Evolutionary conservation across 2,329 filamentous ascomycete species (phyloP).

Genomic region (Phyllosticta paracitricarpa): DNA sequence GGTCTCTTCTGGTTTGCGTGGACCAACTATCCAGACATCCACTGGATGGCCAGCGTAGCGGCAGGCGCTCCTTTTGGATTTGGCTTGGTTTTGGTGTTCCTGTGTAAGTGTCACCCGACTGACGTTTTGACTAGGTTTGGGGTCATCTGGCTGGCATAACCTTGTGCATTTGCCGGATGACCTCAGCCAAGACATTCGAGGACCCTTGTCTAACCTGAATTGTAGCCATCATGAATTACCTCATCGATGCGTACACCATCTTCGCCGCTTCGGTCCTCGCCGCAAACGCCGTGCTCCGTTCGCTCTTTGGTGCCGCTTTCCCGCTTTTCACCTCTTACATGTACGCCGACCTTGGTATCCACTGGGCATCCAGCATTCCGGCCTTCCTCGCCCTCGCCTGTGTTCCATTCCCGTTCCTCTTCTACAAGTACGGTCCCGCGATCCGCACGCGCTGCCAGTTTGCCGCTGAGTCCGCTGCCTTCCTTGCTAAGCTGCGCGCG

Average conservation of each 20-base stretch:
- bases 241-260: conserved; percentile 54
- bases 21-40: conserved; percentile 46
- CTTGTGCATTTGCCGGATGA: conserved; percentile 52
- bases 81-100: conserved; percentile 24
- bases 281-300: conserved; percentile 38
- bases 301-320: conserved; percentile 37
- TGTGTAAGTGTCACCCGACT: conserved; percentile 15
- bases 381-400: conserved; percentile 13
- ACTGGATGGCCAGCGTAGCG: conserved; percentile 44
- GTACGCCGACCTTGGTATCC: conserved; percentile 12
- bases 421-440: conserved; percentile 53
- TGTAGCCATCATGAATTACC: conserved; percentile 48
- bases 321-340: conserved; percentile 20
- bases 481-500: conserved; percentile 31
- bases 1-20: conserved; percentile 63
- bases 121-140: conserved; percentile 16
- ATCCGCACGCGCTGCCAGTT: conserved; percentile 56
- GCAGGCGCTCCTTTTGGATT: conserved; percentile 40
- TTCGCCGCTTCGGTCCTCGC: conserved; percentile 22
- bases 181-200: not conserved
- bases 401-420: conserved; percentile 45
- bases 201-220: not conserved
- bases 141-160: conserved; percentile 36
- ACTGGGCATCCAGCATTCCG: conserved; percentile 12
- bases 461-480: conserved; percentile 50